Evolutionary conservation across 2,329 filamentous ascomycete genomes (phyloP).

Genomic region (Diaporthe sp.): DNA sequence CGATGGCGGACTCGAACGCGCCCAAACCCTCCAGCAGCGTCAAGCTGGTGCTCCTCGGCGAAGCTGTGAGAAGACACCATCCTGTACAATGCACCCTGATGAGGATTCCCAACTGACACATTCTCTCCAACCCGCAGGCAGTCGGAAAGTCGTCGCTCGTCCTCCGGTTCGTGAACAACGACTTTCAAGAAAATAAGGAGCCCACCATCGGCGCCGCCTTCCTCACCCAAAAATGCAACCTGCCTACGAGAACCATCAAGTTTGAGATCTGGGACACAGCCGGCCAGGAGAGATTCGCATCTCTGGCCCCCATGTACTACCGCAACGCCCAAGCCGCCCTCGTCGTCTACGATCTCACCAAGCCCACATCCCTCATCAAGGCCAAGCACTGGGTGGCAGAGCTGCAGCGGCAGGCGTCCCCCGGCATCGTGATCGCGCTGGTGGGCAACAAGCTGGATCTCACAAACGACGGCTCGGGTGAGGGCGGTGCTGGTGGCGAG

Average conservation of each 20-base stretch:
- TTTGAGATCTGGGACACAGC: constrained; percentile 99
- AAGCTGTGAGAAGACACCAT: constrained; percentile 99
- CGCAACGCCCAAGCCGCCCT: constrained; percentile 97
- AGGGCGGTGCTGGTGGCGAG: constrained; percentile 61
- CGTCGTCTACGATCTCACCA: constrained; percentile 98
- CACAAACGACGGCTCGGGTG: constrained; percentile 70
- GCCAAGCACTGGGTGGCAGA: constrained; percentile 99
- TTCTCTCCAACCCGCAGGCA: constrained; percentile 37
- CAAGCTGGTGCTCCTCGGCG: constrained; percentile 97
- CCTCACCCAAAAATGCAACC: constrained; percentile 97
- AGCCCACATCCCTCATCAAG: constrained; percentile 94
- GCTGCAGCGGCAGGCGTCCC: constrained; percentile 94
- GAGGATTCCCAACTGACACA: neutral
- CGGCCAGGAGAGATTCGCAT: constrained; percentile 97
- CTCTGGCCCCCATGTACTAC: constrained; percentile 99
- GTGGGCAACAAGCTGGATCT: constrained; percentile 98
- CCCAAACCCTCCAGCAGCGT: constrained; percentile 99
- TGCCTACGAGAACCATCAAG: constrained; percentile 91
- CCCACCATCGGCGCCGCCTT: constrained; percentile 99
- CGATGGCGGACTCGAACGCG: constrained; percentile 81
- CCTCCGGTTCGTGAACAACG: constrained; percentile 98
- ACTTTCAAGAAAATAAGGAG: constrained; percentile 99
- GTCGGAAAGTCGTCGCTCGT: constrained; percentile 87
- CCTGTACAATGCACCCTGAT: neutral
- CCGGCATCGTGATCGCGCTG: constrained; percentile 95